A percentile compares a stretch with the other conserved stretches of the same genome.
These are phyloP conservation scores for Wakefieldia striispora DNA, from an alignment of 768 basidiomycete species.

Conservation along the genomic window DNA sequence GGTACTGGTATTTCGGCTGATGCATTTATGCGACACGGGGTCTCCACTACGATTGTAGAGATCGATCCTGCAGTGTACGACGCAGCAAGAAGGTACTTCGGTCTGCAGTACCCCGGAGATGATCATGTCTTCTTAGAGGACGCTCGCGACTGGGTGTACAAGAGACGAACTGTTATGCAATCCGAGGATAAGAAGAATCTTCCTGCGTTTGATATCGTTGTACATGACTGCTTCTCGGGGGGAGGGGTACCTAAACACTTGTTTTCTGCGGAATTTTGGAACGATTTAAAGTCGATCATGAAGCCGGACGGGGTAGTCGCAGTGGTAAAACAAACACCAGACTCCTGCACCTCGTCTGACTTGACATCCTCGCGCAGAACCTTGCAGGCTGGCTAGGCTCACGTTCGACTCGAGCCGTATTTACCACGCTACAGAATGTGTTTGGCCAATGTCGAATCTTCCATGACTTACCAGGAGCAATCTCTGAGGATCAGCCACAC, in stretches of 20 bases:
- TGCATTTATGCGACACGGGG: constrained; percentile 64
- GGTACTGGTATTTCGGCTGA: constrained; percentile 82
- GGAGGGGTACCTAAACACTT: constrained; percentile 86
- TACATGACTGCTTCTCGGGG: constrained; percentile 95
- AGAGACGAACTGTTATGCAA: constrained; percentile 34
- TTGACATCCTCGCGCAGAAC: constrained; percentile 50
- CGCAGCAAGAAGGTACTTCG: constrained; percentile 78
- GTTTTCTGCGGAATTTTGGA: constrained; percentile 85
- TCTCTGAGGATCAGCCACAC: constrained; percentile 46
- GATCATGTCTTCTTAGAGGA: constrained; percentile 72
- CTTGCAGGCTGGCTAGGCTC: constrained; percentile 74
- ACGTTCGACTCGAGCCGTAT: constrained; percentile 59
- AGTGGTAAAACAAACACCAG: constrained; percentile 53
- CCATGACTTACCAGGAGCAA: constrained; percentile 57
- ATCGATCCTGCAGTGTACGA: constrained; percentile 89
- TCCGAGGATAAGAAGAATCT: constrained; percentile 14
- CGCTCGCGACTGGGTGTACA: constrained; percentile 65
- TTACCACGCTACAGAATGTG: constrained; percentile 64
- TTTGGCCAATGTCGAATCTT: constrained; percentile 83
- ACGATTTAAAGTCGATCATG: constrained; percentile 60
- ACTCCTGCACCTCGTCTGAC: background rate
- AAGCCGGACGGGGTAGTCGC: constrained; percentile 72
- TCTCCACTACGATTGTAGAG: constrained; percentile 84
- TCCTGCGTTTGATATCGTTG: constrained; percentile 58
- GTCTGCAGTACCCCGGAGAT: constrained; percentile 61